Evolutionary conservation across 2,329 filamentous ascomycete genomes (phyloP).

Genomic region (Endocalyx cinctus): DNA sequence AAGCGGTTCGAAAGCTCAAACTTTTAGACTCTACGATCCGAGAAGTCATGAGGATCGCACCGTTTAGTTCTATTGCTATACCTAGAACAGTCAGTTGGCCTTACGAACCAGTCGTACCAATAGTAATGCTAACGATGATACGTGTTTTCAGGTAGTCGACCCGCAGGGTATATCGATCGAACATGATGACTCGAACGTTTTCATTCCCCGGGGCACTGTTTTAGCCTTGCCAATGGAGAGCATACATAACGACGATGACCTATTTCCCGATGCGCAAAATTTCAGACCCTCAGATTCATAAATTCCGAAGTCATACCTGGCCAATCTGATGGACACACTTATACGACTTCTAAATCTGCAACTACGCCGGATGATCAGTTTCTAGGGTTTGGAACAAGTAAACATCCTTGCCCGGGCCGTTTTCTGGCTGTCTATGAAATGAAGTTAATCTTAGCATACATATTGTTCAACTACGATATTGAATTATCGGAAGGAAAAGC

Average conservation of each 20-base stretch:
- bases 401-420: slow-evolving; percentile 8
- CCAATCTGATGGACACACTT: neutral
- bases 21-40: slow-evolving; percentile 7
- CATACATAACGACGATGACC: slow-evolving; percentile 4
- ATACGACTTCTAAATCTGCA: slow-evolving; percentile 3
- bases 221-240: slow-evolving; percentile 4
- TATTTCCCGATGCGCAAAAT: slow-evolving; percentile 3
- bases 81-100: slow-evolving; percentile 4
- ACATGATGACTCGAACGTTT: slow-evolving; percentile 2
- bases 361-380: slow-evolving; percentile 3
- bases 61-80: slow-evolving; percentile 3
- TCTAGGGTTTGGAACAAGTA: slow-evolving; percentile 7
- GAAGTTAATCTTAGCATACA: slow-evolving; percentile 5
- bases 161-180: slow-evolving; percentile 4
- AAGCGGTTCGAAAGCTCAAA: slow-evolving; percentile 4
- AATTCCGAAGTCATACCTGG: neutral
- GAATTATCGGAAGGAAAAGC: slow-evolving; percentile 1
- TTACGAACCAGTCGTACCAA: no score
- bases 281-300: slow-evolving; percentile 6
- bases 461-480: slow-evolving; percentile 6
- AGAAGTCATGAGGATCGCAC: slow-evolving; percentile 6
- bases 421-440: slow-evolving; percentile 7
- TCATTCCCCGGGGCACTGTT: slow-evolving; percentile 3
- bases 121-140: no score
- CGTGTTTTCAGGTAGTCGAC: neutral